A percentile compares a stretch with the other conserved stretches of the same genome.
Evolutionary conservation across 106 monocot species (phyloP).

Genomic region (Gastrodia elata): DNA sequence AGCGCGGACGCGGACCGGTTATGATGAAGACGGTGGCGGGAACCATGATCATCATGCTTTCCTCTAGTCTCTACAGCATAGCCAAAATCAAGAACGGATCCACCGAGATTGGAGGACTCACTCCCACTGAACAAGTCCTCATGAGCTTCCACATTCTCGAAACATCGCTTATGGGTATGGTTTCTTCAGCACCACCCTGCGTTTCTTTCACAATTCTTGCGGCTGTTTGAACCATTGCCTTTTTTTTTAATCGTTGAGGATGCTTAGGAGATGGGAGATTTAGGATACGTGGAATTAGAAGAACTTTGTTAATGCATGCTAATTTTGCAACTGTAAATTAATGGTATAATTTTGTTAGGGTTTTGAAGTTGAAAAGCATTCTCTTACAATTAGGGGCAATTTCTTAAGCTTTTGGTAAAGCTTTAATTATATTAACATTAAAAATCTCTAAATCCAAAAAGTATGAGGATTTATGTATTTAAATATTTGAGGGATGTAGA

Average conservation of each 20-base stretch:
- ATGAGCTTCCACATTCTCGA: constrained; percentile 78
- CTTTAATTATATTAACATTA: too few relatives aligned
- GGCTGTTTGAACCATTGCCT: not conserved
- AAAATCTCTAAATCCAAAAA: too few relatives aligned
- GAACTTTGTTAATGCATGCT: not conserved
- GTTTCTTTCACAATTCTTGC: not conserved
- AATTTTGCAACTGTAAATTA: not conserved
- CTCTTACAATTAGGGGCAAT: not conserved
- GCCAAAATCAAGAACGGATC: constrained; percentile 44
- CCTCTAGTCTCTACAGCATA: constrained; percentile 58
- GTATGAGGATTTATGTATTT: too few relatives aligned
- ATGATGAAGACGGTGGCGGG: constrained; percentile 51
- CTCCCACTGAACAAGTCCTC: constrained; percentile 86
- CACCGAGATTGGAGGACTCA: constrained; percentile 31
- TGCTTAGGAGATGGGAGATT: not conserved
- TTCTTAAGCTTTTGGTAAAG: too few relatives aligned
- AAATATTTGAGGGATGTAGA: too few relatives aligned
- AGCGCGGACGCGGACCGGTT: constrained; percentile 56
- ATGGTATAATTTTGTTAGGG: not conserved
- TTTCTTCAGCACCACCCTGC: not conserved
- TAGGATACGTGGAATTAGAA: not conserved
- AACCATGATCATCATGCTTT: constrained; percentile 34
- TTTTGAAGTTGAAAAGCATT: not conserved
- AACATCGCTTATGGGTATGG: constrained; percentile 70
- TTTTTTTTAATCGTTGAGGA: not conserved